These are phyloP conservation scores for Salix suchowensis DNA, from an alignment of 345 rosid species.

Conservation along the genomic window DNA sequence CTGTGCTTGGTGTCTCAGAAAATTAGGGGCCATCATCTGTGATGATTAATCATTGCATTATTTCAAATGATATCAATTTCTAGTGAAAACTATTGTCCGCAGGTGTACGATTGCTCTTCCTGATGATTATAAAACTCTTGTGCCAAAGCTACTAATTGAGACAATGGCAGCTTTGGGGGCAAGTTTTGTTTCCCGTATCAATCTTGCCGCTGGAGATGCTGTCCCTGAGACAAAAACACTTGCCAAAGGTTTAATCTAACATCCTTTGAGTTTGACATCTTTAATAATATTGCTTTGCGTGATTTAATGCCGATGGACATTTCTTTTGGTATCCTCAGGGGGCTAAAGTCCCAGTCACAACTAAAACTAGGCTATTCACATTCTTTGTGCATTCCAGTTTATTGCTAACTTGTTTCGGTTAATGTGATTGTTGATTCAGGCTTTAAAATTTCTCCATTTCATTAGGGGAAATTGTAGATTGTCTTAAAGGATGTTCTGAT, in stretches of 20 bases:
- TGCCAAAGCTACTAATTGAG: conserved; percentile 78
- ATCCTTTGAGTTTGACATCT: conserved; percentile 1
- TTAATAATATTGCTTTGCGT: conserved; percentile 11
- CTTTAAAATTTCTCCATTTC: too few relatives aligned
- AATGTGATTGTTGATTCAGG: too few relatives aligned
- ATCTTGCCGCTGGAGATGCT: conserved; percentile 82
- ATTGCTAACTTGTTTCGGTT: too few relatives aligned
- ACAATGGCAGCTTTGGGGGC: conserved; percentile 72
- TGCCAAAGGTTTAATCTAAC: conserved; percentile 54
- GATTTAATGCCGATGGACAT: background rate
- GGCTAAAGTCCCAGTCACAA: too few relatives aligned
- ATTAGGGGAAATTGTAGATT: too few relatives aligned
- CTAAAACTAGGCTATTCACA: too few relatives aligned
- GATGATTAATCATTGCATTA: background rate
- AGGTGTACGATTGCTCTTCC: conserved; percentile 98
- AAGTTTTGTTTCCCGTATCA: conserved; percentile 74
- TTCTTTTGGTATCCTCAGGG: background rate
- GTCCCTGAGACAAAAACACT: conserved; percentile 92
- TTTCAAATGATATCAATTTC: background rate
- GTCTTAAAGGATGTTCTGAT: too few relatives aligned
- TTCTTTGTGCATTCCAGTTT: too few relatives aligned
- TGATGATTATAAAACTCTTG: conserved; percentile 70
- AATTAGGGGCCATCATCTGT: background rate
- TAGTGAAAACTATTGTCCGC: conserved; percentile 14
- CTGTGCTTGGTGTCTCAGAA: background rate